Base-by-base conservation (phyloP, 2,329 filamentous ascomycete genomes). In the Epichloe aotearoae region DNA sequence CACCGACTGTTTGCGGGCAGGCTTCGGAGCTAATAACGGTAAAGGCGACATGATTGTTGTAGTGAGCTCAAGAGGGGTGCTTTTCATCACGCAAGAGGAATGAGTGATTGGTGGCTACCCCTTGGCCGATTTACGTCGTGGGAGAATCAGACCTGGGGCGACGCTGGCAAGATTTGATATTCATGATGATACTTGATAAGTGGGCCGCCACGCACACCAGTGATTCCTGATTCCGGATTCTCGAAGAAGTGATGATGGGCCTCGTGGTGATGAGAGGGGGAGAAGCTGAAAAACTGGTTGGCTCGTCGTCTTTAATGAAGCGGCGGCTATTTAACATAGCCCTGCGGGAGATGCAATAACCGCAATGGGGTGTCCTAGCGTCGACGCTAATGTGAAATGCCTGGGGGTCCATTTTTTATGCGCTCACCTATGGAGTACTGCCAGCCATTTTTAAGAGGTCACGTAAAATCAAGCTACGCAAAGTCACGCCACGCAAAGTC, bases 21-120 rank as follows among this genome's bases (percentile, higher is more conserved):
- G 58, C 50, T 66, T 62, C 49, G 66, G 66, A 36, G 64, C 66
- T 55, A 68, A 50, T 23, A 57, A 52, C 50, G 65, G 65, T 54
- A 66, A 52, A 53, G 52, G 55, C 17, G 61, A 50, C 56, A 58
- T 54, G 46, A 23, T 26, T 33, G 30, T 17, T 26, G 14, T 11
- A 43, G 38, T 23, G 42, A 47, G 14, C 33, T 17, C 10, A 17
- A 34, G 19, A 41, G 6, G 37, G 20, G 17, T 12, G 10, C 23
- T 11, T 15, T 19, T 40, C 5, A 30, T 17, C 38, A 17, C 38
- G 38, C 4, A 10, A 17, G 38, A n/a, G 38, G 38, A 39, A 3
- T n/a, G n/a, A 30, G 30, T 30, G 30, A 30, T 10, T 15, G 8
- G 23, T 26, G 10, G 23, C 23, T n/a, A 43, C 20, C 41, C 41